Evolutionary conservation across 371 early-diverging fungal species (phyloP), one percentile per base, ranked within the genome.

Genomic region (Mucor indicus): DNA sequence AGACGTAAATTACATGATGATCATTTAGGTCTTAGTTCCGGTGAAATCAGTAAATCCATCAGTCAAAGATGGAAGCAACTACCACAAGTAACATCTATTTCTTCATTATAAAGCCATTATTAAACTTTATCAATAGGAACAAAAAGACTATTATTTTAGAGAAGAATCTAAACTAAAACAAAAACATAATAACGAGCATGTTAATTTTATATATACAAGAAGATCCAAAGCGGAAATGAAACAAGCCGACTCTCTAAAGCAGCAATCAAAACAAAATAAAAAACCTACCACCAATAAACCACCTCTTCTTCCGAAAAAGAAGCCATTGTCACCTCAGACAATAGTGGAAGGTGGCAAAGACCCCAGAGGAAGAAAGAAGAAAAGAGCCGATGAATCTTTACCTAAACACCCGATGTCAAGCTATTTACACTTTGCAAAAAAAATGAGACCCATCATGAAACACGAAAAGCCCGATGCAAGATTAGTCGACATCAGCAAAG

Each of bases 331-430:
- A n/a, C n/a, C n/a, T n/a, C n/a, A n/a, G n/a, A n/a, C n/a, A n/a
- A n/a, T n/a, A n/a, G n/a, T n/a, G n/a, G n/a, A n/a, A n/a, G n/a
- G n/a, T n/a, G n/a, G n/a, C n/a, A n/a, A n/a, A n/a, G 77, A 62
- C 58, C 79, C 60, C 20, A 64, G 51, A 30, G 72, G 83, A n/a
- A 51, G 77, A 17, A 83, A 85, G 48, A 83, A 82, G 46, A 70
- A 76, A 17, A 29, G 8, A 8, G 60, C 67, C 23, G 78, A 81
- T 48, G 78, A 83, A 36, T 79, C 83, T 1, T 81, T 83, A n/a
- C 90, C 90, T 20, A 86, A 86, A 44, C 90, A 89, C 50, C 88
- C 90, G 24, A 87, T 87, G 78, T 85, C 87, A 1, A 86, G 80
- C 7, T 89, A 86, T 53, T 53, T 89, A 17, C 87, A 82, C 44